These are phyloP conservation scores for Centaurea solstitialis DNA, from an alignment of 129 eudicot genomes.

Conservation along the genomic window DNA sequence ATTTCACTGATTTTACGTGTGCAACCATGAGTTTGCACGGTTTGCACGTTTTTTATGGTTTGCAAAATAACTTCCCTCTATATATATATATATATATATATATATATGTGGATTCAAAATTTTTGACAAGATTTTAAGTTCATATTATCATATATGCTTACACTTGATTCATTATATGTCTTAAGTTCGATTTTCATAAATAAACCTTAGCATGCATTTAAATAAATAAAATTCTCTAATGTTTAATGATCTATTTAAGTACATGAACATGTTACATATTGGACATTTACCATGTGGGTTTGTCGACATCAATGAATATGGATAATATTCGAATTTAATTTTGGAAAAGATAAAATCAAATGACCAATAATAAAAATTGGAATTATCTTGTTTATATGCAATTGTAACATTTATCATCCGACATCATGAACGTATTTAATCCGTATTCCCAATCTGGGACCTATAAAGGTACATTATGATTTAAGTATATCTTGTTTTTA, in stretches of 20 bases:
- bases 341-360: not conserved
- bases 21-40: no score
- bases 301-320: not conserved
- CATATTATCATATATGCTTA: no score
- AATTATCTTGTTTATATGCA: not conserved
- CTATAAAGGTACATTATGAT: not conserved
- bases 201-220: not conserved
- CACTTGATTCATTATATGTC: no score
- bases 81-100: no score
- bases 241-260: not conserved
- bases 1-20: no score
- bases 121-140: no score
- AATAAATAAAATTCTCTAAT: not conserved
- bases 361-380: not conserved
- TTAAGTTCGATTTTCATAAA: no score
- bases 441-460: not conserved
- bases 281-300: not conserved
- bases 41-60: no score
- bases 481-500: not conserved
- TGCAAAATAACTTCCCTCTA: no score
- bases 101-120: no score
- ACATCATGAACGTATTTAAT: not conserved
- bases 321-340: not conserved
- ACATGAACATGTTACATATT: not conserved
- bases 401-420: not conserved